Percentiles rank a stretch among this genome's conserved stretches.
These are phyloP conservation scores for Vaccinium darrowii DNA, from an alignment of 148 eudicot species.

Conservation along the genomic window DNA sequence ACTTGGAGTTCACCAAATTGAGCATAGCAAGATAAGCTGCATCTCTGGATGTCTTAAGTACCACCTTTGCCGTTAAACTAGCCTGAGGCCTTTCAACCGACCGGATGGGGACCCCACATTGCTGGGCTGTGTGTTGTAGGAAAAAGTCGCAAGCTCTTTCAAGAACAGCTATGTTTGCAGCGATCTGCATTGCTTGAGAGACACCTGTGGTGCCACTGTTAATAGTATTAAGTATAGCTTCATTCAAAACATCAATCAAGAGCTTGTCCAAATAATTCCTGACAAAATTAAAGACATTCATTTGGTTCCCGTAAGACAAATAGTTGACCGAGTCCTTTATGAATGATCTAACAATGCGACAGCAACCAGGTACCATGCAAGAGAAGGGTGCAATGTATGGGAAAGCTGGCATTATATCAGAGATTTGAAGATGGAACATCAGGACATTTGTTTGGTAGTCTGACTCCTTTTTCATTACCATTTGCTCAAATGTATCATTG, in stretches of 20 bases:
- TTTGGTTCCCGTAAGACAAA: conserved; percentile 71
- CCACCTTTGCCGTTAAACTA: conserved; percentile 71
- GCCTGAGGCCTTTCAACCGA: conserved; percentile 59
- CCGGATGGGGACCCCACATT: conserved; percentile 66
- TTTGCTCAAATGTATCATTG: conserved; percentile 63
- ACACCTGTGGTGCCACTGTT: conserved; percentile 63
- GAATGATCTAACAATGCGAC: conserved; percentile 75
- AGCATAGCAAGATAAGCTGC: conserved; percentile 76
- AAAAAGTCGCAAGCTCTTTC: conserved; percentile 90
- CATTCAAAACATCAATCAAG: conserved; percentile 77
- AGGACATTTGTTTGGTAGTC: conserved; percentile 77
- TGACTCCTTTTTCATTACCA: conserved; percentile 83
- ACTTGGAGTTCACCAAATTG: conserved; percentile 58
- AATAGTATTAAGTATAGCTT: conserved; percentile 60
- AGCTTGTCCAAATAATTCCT: conserved; percentile 78
- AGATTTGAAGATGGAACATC: conserved; percentile 69
- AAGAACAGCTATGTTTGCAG: conserved; percentile 79
- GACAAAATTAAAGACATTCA: conserved; percentile 62
- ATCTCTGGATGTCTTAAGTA: conserved; percentile 79
- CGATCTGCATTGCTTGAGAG: conserved; percentile 90
- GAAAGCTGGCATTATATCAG: conserved; percentile 92
- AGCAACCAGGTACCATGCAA: conserved; percentile 81
- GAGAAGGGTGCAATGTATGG: conserved; percentile 95
- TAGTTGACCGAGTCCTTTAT: conserved; percentile 81
- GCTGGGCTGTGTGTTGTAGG: conserved; percentile 69